Base-by-base conservation (phyloP, 2,329 filamentous ascomycete species). In the Neonectria sp. region DNA sequence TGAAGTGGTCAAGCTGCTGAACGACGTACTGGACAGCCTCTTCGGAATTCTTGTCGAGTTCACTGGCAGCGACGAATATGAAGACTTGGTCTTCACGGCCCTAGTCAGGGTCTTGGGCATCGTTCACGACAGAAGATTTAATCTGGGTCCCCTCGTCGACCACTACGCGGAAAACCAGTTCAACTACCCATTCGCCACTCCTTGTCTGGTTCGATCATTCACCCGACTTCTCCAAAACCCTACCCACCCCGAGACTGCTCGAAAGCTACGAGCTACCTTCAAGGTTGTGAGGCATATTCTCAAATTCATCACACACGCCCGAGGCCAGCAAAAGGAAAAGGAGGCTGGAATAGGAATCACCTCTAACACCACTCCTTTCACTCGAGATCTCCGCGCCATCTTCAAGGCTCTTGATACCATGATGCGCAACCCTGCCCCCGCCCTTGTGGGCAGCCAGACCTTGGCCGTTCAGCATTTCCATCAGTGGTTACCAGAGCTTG, bases 381-480 rank as follows among this genome's bases (percentile, higher is more conserved):
- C 91, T 53, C 89, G 94, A 68, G 93, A 98, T 74, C 83, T 98
- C 63, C 91, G 94, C 68, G 91, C 88, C 37, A 94, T 98, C 43
- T 98, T 98, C 84, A 95, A 95, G 78, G 93, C 94, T 1, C 86
- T 99, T 27, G 95, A 98, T 80, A 86, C 88, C 17, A 89, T 99
- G 82, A 98, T 99, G 94, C 90, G 91, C 67, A 97, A 94, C 79
- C 86, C 91, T 2, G 93, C 94, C 3, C 93, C 96, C 0, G 91
- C 95, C 21, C 84, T 98, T 27, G 93, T 98, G 15, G 96, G 96
- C 37, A 98, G 93, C 70, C 97, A 99, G 82, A 98, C 96, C 0
- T 85, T 99, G 56, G 91, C 97, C 3, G 95, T 98, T 13, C 96
- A 99, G 80, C 94, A 98, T 79, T 97, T 98, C 79, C 95, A 98